phyloP scores from a whole-genome alignment of 805 yeast species.

The Nakazawaea wyomingensis region DNA sequence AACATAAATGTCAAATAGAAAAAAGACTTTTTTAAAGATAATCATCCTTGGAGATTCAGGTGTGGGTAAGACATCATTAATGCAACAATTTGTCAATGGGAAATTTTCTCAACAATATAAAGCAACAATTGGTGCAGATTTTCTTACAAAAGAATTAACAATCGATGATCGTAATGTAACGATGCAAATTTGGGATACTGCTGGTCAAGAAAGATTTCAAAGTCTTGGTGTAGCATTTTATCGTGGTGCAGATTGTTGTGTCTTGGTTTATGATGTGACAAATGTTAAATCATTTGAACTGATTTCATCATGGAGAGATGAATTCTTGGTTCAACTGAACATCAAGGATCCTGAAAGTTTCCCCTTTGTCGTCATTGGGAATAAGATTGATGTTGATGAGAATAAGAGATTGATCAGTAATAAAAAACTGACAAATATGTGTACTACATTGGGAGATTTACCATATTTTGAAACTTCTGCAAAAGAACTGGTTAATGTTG shows the following conservation, averaged over 20 bases:
- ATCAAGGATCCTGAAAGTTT: slow-evolving; percentile 91
- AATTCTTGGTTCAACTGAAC: slow-evolving; percentile 88
- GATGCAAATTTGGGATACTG: slow-evolving; percentile 96
- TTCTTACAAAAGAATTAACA: slow-evolving; percentile 82
- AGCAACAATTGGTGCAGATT: slow-evolving; percentile 98
- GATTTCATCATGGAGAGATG: slow-evolving; percentile 90
- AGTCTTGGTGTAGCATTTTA: slow-evolving; percentile 95
- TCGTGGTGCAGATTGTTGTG: slow-evolving; percentile 98
- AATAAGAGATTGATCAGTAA: slow-evolving; percentile 67
- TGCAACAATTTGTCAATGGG: slow-evolving; percentile 96
- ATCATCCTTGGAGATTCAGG: slow-evolving; percentile 96
- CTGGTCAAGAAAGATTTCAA: slow-evolving; percentile 98
- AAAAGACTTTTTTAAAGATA: slow-evolving; percentile 75
- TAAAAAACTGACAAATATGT: slow-evolving; percentile 43
- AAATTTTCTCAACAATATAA: slow-evolving; percentile 94
- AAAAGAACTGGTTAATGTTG: slow-evolving; percentile 92
- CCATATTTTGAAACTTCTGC: slow-evolving; percentile 98
- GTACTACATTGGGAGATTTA: slow-evolving; percentile 51
- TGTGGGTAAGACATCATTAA: slow-evolving; percentile 93
- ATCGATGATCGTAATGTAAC: slow-evolving; percentile 81
- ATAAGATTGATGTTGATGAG: slow-evolving; percentile 93
- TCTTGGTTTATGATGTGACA: slow-evolving; percentile 91
- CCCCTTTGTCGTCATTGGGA: slow-evolving; percentile 93
- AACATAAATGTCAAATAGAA: slow-evolving; percentile 48
- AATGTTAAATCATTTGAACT: slow-evolving; percentile 90